Evolutionary conservation across 2,329 filamentous ascomycete species (phyloP), one percentile per base, ranked within the genome.

Genomic region (Aspergillus quadricinctus): DNA sequence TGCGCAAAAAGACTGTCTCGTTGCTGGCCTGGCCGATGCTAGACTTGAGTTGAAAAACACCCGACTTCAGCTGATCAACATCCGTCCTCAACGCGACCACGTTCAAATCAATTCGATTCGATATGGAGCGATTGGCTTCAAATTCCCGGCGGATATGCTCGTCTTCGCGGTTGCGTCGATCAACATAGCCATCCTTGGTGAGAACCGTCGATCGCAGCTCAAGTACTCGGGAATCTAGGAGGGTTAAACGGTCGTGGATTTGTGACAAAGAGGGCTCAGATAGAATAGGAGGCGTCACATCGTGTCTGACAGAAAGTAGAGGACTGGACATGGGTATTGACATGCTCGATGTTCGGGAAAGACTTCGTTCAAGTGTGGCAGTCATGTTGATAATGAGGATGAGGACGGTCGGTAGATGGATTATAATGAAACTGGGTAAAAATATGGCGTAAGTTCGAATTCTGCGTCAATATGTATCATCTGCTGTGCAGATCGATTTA

Each of bases 161-260:
- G 57, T 76, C 73, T 62, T 76, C 72, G 17, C 70, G 67, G 57
- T 74, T 75, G 2, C 72, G 66, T 53, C 72, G 69, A 50, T 75
- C 72, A 48, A 70, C 64, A 61, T 76, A 76, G 27, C 64, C 66
- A 49, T 76, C 72, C 55, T 72, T 73, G 23, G 73, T 75, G 29
- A 76, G 55, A n/a, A 73, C 63, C 27, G 64, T 67, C 14, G 71
- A 67, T 29, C 70, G 71, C n/a, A 76, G 64, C 19, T 75, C 72
- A 28, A 69, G 62, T 6, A 76, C 62, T 50, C 69, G 71, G 4
- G 73, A 71, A 48, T 75, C 73, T 9, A 76, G 66, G 37, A 71
- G 66, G 54, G 70, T 72, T 25, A 76, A 62, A 27, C 72, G 73
- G 53, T 75, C 72, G 59, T 75, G 68, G 56, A 75, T 64, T 54